Evolutionary conservation across 2,329 filamentous ascomycete genomes (phyloP).

Genomic region (Botryosphaeria agaves): DNA sequence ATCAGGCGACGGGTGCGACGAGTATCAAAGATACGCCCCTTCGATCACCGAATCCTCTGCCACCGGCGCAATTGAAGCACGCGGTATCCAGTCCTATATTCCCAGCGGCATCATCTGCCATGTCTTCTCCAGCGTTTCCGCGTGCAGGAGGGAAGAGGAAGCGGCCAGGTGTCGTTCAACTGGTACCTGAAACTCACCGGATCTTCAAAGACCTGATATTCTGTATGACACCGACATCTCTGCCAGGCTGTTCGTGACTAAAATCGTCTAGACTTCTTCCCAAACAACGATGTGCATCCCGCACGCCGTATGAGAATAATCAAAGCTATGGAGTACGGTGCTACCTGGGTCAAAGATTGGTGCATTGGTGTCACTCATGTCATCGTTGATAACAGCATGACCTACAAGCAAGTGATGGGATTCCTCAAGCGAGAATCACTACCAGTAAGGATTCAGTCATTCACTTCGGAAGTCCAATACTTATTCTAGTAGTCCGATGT

Average conservation of each 20-base stretch:
- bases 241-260: constrained; percentile 1
- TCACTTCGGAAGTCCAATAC: constrained; percentile 2
- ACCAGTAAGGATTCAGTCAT: constrained; percentile 23
- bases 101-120: background rate
- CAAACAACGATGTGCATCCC: constrained; percentile 56
- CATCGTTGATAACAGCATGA: constrained; percentile 54
- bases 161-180: constrained; percentile 3
- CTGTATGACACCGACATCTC: constrained; percentile 7
- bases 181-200: constrained; percentile 15
- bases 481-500: constrained; percentile 18
- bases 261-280: constrained; percentile 46
- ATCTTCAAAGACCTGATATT: constrained; percentile 16
- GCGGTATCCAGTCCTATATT: background rate
- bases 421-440: constrained; percentile 32
- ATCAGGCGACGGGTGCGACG: background rate
- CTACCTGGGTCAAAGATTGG: constrained; percentile 46
- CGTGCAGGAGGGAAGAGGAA: constrained; percentile 3
- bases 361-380: constrained; percentile 50
- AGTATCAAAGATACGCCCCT: background rate
- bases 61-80: background rate
- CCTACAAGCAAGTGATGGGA: constrained; percentile 44
- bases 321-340: constrained; percentile 60
- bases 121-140: background rate
- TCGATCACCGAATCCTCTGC: background rate
- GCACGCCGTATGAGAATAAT: constrained; percentile 53